Evolutionary conservation across 106 monocot species (phyloP).

Genomic region (Apostasia ramifera): DNA sequence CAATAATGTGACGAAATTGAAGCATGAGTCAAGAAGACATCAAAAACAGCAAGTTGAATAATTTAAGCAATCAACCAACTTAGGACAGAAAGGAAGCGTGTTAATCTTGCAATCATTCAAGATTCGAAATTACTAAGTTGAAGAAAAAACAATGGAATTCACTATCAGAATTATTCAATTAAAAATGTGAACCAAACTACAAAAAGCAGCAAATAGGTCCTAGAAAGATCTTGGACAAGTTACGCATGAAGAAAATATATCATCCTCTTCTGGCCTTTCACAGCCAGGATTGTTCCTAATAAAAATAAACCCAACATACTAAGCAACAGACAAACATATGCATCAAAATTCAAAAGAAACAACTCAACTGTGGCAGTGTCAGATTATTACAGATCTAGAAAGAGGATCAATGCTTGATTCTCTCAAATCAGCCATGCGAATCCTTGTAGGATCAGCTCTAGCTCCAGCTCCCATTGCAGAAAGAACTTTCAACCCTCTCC

Average conservation of each 20-base stretch:
- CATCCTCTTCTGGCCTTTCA: no score
- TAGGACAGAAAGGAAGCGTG: no score
- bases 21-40: not conserved
- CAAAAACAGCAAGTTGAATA: not conserved
- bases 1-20: not conserved
- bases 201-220: no score
- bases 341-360: no score
- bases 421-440: conserved; percentile 87
- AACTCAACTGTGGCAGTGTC: not conserved
- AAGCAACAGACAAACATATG: no score
- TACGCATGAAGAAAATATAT: no score
- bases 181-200: no score
- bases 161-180: no score
- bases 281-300: not conserved
- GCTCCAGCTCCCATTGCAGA: conserved; percentile 99
- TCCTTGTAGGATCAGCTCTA: conserved; percentile 95
- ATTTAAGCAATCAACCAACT: not conserved
- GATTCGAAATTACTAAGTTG: no score
- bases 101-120: no score
- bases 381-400: conserved; percentile 63
- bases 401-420: conserved; percentile 96
- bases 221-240: no score
- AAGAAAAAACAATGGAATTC: no score
- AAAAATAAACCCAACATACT: not conserved
- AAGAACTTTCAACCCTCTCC: conserved; percentile 71